These are phyloP conservation scores for Meyerozyma athensensis DNA, from an alignment of 1,139 yeast species.

Conservation along the genomic window DNA sequence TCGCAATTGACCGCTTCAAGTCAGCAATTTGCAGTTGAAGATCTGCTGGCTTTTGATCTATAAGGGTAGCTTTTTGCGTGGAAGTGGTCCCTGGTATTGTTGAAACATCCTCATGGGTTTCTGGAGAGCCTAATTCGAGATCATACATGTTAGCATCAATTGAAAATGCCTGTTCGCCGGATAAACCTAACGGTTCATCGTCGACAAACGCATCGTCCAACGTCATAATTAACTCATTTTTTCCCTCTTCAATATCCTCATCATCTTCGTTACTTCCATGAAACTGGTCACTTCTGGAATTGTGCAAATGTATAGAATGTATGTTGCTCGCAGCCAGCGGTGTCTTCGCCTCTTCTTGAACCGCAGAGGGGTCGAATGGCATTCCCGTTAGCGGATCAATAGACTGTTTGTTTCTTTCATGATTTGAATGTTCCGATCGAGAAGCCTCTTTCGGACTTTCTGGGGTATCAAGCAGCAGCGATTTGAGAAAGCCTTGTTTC, in stretches of 20 bases:
- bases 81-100: background rate
- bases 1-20: background rate
- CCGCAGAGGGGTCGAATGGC: background rate
- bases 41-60: background rate
- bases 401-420: too few species aligned
- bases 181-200: background rate
- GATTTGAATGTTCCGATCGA: too few species aligned
- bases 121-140: slow-evolving; percentile 4
- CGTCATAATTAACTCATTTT: slow-evolving; percentile 10
- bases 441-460: too few species aligned
- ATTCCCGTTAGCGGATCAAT: background rate
- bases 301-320: background rate
- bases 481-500: background rate
- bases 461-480: background rate
- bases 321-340: background rate
- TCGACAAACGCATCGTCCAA: slow-evolving; percentile 6
- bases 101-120: background rate
- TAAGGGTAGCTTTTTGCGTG: background rate
- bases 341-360: background rate
- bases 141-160: slow-evolving; percentile 7
- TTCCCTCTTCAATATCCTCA: slow-evolving; percentile 5
- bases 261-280: slow-evolving; percentile 10
- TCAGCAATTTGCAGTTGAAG: slow-evolving; percentile 1
- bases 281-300: background rate
- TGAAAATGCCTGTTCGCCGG: slow-evolving; percentile 1